Evolutionary conservation across 2,329 filamentous ascomycete genomes (phyloP).

Genomic region (Dactylonectria macrodidyma): DNA sequence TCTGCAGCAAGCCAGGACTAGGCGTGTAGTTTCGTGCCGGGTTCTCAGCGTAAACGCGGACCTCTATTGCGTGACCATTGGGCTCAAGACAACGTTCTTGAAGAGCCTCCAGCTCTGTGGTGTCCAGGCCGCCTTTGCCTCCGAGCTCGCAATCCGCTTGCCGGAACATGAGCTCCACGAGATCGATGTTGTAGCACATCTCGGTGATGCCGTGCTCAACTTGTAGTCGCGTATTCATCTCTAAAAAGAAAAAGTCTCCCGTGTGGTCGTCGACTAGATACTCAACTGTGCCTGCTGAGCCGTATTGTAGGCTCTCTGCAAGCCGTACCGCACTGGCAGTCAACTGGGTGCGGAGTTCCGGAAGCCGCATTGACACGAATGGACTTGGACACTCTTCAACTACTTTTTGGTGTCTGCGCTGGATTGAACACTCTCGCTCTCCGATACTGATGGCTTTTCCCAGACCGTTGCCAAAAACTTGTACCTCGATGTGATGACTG

Average conservation of each 20-base stretch:
- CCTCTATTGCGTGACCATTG: slow-evolving; percentile 53
- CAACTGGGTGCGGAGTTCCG: slow-evolving; percentile 50
- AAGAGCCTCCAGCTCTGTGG: slow-evolving; percentile 24
- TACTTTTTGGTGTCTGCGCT: slow-evolving; percentile 79
- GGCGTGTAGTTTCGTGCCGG: slow-evolving; percentile 71
- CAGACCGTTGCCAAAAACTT: slow-evolving; percentile 74
- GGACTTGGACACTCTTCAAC: slow-evolving; percentile 79
- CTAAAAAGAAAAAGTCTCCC: slow-evolving; percentile 71
- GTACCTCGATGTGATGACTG: slow-evolving; percentile 78
- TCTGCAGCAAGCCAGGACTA: slow-evolving; percentile 71
- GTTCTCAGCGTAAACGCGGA: slow-evolving; percentile 61
- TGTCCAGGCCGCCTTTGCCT: slow-evolving; percentile 24
- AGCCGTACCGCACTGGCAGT: slow-evolving; percentile 31
- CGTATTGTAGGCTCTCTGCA: slow-evolving; percentile 47
- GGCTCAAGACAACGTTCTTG: slow-evolving; percentile 37
- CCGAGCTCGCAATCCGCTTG: slow-evolving; percentile 49
- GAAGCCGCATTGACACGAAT: slow-evolving; percentile 59
- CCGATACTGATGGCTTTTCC: slow-evolving; percentile 61
- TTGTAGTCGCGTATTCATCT: slow-evolving; percentile 75
- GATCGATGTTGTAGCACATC: slow-evolving; percentile 80
- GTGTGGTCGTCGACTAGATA: slow-evolving; percentile 76
- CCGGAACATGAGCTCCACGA: slow-evolving; percentile 69
- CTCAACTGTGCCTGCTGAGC: slow-evolving; percentile 58
- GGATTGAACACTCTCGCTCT: slow-evolving; percentile 78
- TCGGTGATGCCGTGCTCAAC: slow-evolving; percentile 87